These are phyloP conservation scores for Alnus rubra DNA, from an alignment of 306 rosid genomes.

Conservation along the genomic window DNA sequence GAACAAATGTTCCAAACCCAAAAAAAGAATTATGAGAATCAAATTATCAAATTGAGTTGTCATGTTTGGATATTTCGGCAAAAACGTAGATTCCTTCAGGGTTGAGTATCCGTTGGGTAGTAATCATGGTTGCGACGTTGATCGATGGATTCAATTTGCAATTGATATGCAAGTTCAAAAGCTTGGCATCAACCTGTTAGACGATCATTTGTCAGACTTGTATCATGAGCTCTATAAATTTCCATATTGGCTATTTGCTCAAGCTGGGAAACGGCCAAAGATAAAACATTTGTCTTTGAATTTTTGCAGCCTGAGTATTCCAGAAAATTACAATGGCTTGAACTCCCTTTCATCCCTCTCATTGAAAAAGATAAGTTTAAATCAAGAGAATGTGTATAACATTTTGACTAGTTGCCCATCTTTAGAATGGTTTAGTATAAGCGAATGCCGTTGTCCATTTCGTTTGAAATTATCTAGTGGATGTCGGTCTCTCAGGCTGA, in stretches of 20 bases:
- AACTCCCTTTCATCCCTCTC: not conserved
- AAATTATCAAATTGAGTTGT: no score
- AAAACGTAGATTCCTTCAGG: not conserved
- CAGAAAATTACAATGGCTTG: not conserved
- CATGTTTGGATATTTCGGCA: not conserved
- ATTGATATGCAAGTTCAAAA: not conserved
- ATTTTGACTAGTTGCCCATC: not conserved
- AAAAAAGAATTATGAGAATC: no score
- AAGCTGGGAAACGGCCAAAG: not conserved
- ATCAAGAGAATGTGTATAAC: not conserved
- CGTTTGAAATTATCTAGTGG: not conserved
- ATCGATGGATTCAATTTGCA: not conserved
- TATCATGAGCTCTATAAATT: not conserved
- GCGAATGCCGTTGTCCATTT: not conserved
- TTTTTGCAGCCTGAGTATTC: not conserved
- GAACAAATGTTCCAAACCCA: no score
- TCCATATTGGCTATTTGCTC: not conserved
- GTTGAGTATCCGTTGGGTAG: not conserved
- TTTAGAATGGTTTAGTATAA: not conserved
- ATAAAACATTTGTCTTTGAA: not conserved
- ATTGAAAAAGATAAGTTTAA: not conserved
- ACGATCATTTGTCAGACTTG: not conserved
- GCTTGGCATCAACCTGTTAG: not conserved
- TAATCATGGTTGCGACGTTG: not conserved
- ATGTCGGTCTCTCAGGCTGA: not conserved